Evolutionary conservation across 805 yeast species (phyloP), one percentile per base, ranked within the genome.

Genomic region (Saccharomycopsis fodiens): DNA sequence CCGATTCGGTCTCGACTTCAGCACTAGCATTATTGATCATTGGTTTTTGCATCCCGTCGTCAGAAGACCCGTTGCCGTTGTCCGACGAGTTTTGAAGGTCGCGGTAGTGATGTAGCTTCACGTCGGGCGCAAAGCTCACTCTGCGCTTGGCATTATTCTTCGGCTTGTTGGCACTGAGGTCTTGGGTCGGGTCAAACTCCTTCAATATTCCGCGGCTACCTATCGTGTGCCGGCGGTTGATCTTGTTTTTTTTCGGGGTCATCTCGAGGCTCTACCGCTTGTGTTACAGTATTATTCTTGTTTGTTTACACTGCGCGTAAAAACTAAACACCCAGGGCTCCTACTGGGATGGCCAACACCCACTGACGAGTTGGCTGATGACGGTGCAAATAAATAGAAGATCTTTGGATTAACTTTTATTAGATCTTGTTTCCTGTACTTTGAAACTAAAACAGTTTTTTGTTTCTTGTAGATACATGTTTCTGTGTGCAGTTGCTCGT

Each of bases 61-160:
- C 21, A 3, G 21, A 25, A 10, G 43, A 40, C 7, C 5, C 22
- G 20, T 19, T 13, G 21, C 25, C 7, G n/a, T 23, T 13, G 16
- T 25, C 20, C 5, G 41, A 53, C 48, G 3, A 55, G 46, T 3
- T 32, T 13, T 63, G 60, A 12, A 54, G 37, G 10, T 59, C 52
- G 27, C 55, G 74, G 46, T 67, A 65, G 55, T 74, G 71, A 54
- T 76, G 81, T 27, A 78, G 64, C 5, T 79, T 76, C 1, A 76
- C 82, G 48, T 76, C 81, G 1, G 80, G 79, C 1, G 86, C 85
- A 64, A 81, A 81, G 19, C 83, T 76, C 3, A 82, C 87, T n/a
- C 87, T 60, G 44, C 86, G 62, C 31, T 63, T 61, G 5, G 16
- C 15, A 23, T 16, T 39, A 13, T 32, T 35, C n/a, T 37, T 39